Percentiles rank a stretch among this genome's conserved stretches.
Evolutionary conservation across 2,329 filamentous ascomycete species (phyloP).

Genomic region (Emydomyces testavorans): DNA sequence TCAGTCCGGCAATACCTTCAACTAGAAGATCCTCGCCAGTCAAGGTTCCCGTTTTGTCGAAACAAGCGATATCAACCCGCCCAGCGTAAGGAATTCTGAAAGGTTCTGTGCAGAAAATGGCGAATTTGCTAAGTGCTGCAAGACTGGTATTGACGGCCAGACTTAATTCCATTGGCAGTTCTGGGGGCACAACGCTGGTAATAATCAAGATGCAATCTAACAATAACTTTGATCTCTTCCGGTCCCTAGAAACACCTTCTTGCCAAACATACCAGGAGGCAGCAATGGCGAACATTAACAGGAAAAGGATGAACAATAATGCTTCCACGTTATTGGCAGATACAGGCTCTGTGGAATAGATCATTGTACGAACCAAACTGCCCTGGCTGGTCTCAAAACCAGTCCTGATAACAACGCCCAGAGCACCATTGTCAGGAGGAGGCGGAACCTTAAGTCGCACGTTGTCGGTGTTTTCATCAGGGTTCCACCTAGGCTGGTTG

Average conservation of each 20-base stretch:
- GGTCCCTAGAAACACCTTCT: constrained; percentile 84
- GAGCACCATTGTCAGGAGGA: constrained; percentile 86
- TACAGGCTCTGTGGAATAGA: constrained; percentile 95
- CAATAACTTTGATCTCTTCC: constrained; percentile 93
- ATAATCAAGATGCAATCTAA: constrained; percentile 96
- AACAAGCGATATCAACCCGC: constrained; percentile 90
- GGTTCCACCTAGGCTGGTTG: constrained; percentile 67
- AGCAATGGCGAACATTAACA: constrained; percentile 89
- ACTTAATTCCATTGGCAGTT: constrained; percentile 95
- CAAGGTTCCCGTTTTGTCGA: constrained; percentile 95
- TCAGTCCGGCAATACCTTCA: constrained; percentile 86
- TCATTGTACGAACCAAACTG: constrained; percentile 96
- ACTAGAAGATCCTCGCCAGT: constrained; percentile 95
- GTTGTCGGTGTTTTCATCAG: constrained; percentile 50
- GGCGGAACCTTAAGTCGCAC: constrained; percentile 55
- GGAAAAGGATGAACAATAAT: constrained; percentile 92
- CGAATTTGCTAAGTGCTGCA: constrained; percentile 83
- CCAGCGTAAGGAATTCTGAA: constrained; percentile 97
- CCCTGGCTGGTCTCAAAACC: constrained; percentile 98
- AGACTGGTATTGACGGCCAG: constrained; percentile 95
- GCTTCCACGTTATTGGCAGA: constrained; percentile 98
- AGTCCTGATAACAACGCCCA: constrained; percentile 92
- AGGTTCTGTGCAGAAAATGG: constrained; percentile 97
- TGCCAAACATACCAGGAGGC: constrained; percentile 99
- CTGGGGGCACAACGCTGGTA: constrained; percentile 95